Conservation (phyloP, 176 grass and related monocot genomes). For the Ampelocalamus luodianensis region DNA sequence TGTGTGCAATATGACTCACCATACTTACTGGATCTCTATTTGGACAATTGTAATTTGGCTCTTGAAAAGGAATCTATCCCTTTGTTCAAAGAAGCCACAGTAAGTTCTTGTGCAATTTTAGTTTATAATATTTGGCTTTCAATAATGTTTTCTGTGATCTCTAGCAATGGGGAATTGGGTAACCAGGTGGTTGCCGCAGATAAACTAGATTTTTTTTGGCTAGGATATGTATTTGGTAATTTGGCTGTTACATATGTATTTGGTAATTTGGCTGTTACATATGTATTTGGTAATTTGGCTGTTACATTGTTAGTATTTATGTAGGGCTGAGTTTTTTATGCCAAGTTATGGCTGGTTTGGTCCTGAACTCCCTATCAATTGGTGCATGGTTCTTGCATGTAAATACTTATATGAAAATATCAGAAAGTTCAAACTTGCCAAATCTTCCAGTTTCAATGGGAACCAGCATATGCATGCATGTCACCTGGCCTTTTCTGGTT, state of each 20-base stretch:
- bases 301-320: slow-evolving; percentile 20
- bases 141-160: slow-evolving; percentile 1
- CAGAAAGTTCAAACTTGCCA: background rate
- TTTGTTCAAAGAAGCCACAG: slow-evolving; percentile 60
- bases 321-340: slow-evolving; percentile 1
- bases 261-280: slow-evolving; percentile 22
- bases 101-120: slow-evolving; percentile 62
- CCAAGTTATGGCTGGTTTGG: slow-evolving; percentile 9
- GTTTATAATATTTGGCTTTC: slow-evolving; percentile 36
- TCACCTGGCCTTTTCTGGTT: background rate
- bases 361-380: slow-evolving; percentile 7
- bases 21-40: slow-evolving; percentile 81
- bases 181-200: slow-evolving; percentile 5
- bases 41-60: slow-evolving; percentile 77
- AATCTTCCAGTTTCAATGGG: slow-evolving; percentile 10
- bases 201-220: slow-evolving; percentile 21
- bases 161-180: background rate
- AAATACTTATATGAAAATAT: slow-evolving; percentile 26
- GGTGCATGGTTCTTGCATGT: background rate
- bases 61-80: slow-evolving; percentile 58
- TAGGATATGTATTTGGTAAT: slow-evolving; percentile 25
- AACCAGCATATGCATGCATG: background rate
- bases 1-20: slow-evolving; percentile 82
- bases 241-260: slow-evolving; percentile 24
- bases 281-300: slow-evolving; percentile 20